These are phyloP conservation scores for Blumeriella jaapii DNA, from an alignment of 2,329 filamentous ascomycete genomes.

Conservation along the genomic window DNA sequence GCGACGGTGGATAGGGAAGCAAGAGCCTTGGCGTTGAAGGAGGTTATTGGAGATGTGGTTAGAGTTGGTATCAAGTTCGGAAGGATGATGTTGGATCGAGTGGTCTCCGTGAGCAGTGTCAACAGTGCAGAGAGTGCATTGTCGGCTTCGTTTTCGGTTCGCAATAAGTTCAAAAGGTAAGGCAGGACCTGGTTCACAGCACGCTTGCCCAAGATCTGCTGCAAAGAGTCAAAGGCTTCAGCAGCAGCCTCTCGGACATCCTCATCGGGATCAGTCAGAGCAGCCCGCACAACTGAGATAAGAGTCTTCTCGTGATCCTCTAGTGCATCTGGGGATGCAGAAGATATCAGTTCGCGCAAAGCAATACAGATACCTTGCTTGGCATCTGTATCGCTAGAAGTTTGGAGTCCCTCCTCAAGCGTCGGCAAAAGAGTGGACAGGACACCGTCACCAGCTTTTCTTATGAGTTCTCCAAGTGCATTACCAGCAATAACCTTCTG, in stretches of 20 bases:
- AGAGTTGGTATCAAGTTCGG: conserved; percentile 93
- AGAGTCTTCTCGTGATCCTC: conserved; percentile 93
- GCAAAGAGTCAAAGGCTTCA: conserved; percentile 90
- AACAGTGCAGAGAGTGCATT: conserved; percentile 87
- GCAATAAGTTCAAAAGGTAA: conserved; percentile 78
- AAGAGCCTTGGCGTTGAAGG: conserved; percentile 89
- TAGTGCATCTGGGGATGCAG: conserved; percentile 76
- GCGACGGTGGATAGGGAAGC: conserved; percentile 90
- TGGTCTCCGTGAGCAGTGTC: conserved; percentile 86
- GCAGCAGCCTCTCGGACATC: conserved; percentile 92
- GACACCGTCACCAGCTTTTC: conserved; percentile 91
- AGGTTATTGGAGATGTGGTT: conserved; percentile 77
- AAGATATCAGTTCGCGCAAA: conserved; percentile 81
- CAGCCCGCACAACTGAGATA: conserved; percentile 86
- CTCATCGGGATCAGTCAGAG: conserved; percentile 77
- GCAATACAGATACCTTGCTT: conserved; percentile 97
- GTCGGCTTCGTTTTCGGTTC: conserved; percentile 75
- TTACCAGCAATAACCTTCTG: conserved; percentile 98
- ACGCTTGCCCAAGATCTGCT: conserved; percentile 86
- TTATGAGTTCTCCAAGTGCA: conserved; percentile 88
- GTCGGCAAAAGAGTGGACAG: conserved; percentile 80
- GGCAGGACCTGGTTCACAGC: conserved; percentile 93
- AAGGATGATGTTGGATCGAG: conserved; percentile 88
- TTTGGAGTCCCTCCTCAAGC: conserved; percentile 81
- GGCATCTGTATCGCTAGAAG: conserved; percentile 79